phyloP scores from a whole-genome alignment of 140 eudicot genomes.

The Stevia rebaudiana region DNA sequence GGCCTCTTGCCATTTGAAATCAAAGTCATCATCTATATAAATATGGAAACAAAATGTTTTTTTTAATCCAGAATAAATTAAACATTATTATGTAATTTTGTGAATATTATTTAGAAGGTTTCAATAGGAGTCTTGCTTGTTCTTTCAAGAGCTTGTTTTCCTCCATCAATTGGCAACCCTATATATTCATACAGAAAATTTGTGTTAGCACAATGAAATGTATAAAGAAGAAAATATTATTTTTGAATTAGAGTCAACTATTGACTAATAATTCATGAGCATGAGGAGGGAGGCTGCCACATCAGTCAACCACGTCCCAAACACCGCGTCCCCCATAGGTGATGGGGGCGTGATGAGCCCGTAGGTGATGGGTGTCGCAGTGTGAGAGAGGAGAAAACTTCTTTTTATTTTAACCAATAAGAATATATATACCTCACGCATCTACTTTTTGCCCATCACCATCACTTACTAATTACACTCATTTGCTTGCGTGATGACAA shows the following conservation, averaged over 20 bases:
- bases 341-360: no score
- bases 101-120: neutral
- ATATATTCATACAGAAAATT: neutral
- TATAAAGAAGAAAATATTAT: neutral
- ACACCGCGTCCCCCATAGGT: neutral
- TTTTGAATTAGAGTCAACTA: neutral
- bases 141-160: conserved; percentile 48
- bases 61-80: neutral
- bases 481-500: no score
- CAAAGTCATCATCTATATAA: conserved; percentile 33
- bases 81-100: neutral
- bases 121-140: conserved; percentile 24
- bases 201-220: neutral
- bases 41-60: neutral
- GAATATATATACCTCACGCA: no score
- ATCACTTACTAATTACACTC: no score
- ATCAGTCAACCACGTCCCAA: neutral
- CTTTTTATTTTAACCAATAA: no score
- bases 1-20: conserved; percentile 40
- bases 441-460: no score
- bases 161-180: conserved; percentile 47
- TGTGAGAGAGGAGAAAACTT: no score
- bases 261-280: no score
- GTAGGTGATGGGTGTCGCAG: no score
- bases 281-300: no score